Percentiles rank a stretch among this genome's conserved stretches.
phyloP scores from a whole-genome alignment of 2,329 filamentous ascomycete species.

The Fusarium algeriense region DNA sequence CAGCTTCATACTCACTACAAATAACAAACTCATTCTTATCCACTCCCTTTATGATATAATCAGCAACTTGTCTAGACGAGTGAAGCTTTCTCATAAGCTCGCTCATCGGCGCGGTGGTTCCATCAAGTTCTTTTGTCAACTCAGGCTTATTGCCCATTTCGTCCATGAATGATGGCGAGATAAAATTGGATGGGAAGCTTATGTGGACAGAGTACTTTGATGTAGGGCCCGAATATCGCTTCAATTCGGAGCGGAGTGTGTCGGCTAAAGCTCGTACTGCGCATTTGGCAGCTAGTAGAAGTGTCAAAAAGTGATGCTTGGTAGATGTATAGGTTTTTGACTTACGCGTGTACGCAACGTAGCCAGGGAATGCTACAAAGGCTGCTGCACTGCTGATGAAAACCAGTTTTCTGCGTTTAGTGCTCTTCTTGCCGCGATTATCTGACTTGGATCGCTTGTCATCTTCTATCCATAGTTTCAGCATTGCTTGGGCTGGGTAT shows the following conservation, averaged over 20 bases:
- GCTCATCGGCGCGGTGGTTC: neutral
- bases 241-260: neutral
- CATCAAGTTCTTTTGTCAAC: neutral
- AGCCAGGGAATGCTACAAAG: neutral
- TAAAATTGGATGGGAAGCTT: neutral
- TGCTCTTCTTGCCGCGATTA: neutral
- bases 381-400: conserved; percentile 1
- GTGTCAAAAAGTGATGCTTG: neutral
- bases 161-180: conserved; percentile 2
- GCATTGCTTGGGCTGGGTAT: neutral
- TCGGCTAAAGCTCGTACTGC: neutral
- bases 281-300: neutral
- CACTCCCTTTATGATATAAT: neutral
- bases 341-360: neutral
- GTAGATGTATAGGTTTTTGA: neutral
- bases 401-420: neutral
- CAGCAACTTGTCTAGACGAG: neutral
- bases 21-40: neutral
- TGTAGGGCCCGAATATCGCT: neutral
- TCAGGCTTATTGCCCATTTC: neutral
- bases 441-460: neutral
- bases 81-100: neutral
- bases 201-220: neutral
- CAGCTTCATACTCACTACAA: neutral
- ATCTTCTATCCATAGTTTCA: neutral